Base-by-base conservation (phyloP, 1,139 yeast genomes). In the Citeromyces hawaiiensis region DNA sequence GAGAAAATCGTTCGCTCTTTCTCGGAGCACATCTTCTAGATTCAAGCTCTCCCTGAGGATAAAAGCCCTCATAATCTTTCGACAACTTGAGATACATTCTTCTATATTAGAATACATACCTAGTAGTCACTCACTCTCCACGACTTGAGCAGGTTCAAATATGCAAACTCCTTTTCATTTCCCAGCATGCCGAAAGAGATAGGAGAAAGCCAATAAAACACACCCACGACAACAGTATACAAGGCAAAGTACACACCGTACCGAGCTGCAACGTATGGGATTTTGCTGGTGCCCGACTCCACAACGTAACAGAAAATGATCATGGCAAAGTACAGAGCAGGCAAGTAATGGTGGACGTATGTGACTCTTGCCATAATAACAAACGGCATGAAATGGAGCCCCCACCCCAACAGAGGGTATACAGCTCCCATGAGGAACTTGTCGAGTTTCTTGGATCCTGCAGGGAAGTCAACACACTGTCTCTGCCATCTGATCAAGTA, bases 301-400 rank as follows among this genome's bases (percentile, higher is more conserved):
- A 87, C 64, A 50, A 80, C 66, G 63, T 82, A 91, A 42, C 80
- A 76, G 54, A 83, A 70, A 25, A 86, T 78, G 48, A 91, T 63
- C 70, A 91, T 77, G 43, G 97, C 97, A 64, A 93, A 91, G 65
- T 88, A 91, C 48, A 88, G 72, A 0, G 98, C 96, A 25, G 99
- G 99, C 52, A 87, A 72, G 61, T 91, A 91, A 63, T 91, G 99
- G 60, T 91, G 99, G 36, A 91, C 91, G 56, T 93, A 91, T 4
- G 96, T 87, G 48, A 93, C 97, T 68, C 99, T 83, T 21, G 95
- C 87, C 98, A 91, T 91, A 48, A 88, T 68, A 39, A 83, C 74
- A 59, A 91, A 91, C 36, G 99, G 97, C 54, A 80, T 59, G 60
- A 69, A 93, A 61, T 93, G 98, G 59, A 91, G 69, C 47, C 86